Evolutionary conservation across 179 eudicot genomes (phyloP), one percentile per base, ranked within the genome.

Genomic region (Pouteria campechiana): DNA sequence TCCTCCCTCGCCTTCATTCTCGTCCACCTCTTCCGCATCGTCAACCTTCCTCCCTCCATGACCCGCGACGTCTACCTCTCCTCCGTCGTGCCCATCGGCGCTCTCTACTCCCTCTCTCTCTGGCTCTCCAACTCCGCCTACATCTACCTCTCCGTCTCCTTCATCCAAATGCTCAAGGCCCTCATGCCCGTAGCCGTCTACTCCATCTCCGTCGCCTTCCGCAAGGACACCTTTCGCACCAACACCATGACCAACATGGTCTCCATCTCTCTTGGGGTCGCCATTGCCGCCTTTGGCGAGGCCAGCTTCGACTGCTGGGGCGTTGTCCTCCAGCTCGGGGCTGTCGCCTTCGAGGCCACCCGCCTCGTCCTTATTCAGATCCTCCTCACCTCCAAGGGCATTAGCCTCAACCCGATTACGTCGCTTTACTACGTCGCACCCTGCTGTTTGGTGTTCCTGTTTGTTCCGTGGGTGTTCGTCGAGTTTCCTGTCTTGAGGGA

Each of bases 111-210:
- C 0, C 39, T 84, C 7, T 72, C 81, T 0, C 66, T 84, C 3
- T 84, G 94, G 94, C 58, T 81, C 0, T 84, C 94, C 3, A 84
- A 80, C 21, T 84, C 95, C 0, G 90, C 95, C 4, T 85, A 85
- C 23, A 85, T 85, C 12, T 85, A 70, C 37, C 62, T 81, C 0
- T 81, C 88, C 2, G 95, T 84, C 3, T 74, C 83, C 0, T 84
- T 84, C 37, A 80, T 84, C 8, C 90, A 81, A 54, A 80, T 84
- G 95, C 60, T 84, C 17, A 84, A 84, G 32, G 86, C 94, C 1
- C 44, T 84, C 0, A 84, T 80, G 90, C 94, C 90, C 0, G 94
- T 84, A 1, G 90, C 90, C 0, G 90, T 84, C 5, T 84, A 84
- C 54, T 63, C 86, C 0, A 74, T 80, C 38, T 83, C 86, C 0